Base-by-base conservation (phyloP, 2,329 filamentous ascomycete genomes). In the Zymoseptoria passerinii region DNA sequence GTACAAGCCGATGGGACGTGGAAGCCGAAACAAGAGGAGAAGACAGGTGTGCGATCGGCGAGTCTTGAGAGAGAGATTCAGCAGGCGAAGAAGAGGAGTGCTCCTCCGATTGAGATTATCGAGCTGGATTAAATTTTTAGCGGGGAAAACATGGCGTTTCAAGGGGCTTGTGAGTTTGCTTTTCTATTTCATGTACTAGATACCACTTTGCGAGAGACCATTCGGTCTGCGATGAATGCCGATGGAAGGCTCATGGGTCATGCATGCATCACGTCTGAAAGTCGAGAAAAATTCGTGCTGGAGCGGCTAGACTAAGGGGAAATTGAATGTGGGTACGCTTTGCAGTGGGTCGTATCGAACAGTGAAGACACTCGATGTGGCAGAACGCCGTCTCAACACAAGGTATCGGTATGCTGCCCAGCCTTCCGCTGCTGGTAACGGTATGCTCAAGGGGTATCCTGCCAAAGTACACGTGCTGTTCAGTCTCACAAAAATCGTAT, bases 1-100 rank as follows among this genome's bases (percentile, higher is more conserved):
- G 80, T 92, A 1, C 76, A 81, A 18, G 74, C 79, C 1, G 81
- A 89, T 70, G 88, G 88, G 0, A 77, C 72, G 1, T 94, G 89
- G 89, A 77, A 75, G 53, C 54, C 61, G 8, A 71, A 66, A 56
- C 54, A 53, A 28, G 68, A 69, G 55, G 63, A 66, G 58, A 50
- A 52, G 20, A 66, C 61, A 16, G 69, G 68, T 0, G 66, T 71
- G 3, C 59, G 67, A 23, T 66, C 63, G 19, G 35, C 59, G 18
- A 68, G 65, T 61, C 29, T 70, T 51, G 67, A 69, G 54, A 58
- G 63, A 10, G 67, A 69, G 58, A 13, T 44, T 16, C 35, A 44
- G 35, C 35, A 44, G 10, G 13, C 13, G 35, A n/a, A 13, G 35
- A 44, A 44, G 13, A n/a, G 16, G 16, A 44, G 35, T 16, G 35